phyloP scores from a whole-genome alignment of 2,329 filamentous ascomycete genomes.

The Aureobasidium subglaciale region DNA sequence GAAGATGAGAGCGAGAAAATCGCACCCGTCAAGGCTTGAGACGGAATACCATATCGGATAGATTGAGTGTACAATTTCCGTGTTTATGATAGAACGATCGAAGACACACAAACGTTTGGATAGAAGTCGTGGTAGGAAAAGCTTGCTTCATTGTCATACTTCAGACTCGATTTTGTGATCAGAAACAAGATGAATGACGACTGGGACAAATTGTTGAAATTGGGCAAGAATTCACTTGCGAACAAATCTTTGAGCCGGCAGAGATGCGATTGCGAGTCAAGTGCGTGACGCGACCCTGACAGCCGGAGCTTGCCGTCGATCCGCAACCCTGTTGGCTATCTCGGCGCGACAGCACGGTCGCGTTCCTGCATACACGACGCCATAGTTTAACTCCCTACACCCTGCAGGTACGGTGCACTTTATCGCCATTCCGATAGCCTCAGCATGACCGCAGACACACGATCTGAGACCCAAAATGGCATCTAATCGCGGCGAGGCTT shows the following conservation, averaged over 20 bases:
- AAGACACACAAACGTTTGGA: neutral
- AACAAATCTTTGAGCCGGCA: too few relatives aligned
- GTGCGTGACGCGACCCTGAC: neutral
- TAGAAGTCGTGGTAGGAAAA: neutral
- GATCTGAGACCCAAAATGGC: slow-evolving; percentile 9
- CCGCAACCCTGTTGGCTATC: neutral
- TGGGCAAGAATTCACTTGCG: too few relatives aligned
- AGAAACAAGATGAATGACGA: too few relatives aligned
- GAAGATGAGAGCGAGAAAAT: slow-evolving; percentile 8
- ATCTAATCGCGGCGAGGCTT: slow-evolving; percentile 11
- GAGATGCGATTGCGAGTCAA: neutral
- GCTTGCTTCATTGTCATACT: too few relatives aligned
- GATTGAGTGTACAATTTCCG: too few relatives aligned
- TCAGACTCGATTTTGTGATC: too few relatives aligned
- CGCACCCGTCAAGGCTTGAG: neutral
- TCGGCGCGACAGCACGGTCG: neutral
- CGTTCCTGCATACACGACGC: slow-evolving; percentile 14
- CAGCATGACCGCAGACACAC: slow-evolving; percentile 13
- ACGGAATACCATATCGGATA: too few relatives aligned
- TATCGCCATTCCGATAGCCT: neutral
- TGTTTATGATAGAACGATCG: neutral
- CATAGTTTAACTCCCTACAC: neutral
- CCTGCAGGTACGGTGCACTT: slow-evolving; percentile 5
- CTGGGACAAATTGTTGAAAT: too few relatives aligned
- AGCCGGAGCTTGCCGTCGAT: neutral